phyloP scores from a whole-genome alignment of 768 basidiomycete genomes.

The Postia placenta region DNA sequence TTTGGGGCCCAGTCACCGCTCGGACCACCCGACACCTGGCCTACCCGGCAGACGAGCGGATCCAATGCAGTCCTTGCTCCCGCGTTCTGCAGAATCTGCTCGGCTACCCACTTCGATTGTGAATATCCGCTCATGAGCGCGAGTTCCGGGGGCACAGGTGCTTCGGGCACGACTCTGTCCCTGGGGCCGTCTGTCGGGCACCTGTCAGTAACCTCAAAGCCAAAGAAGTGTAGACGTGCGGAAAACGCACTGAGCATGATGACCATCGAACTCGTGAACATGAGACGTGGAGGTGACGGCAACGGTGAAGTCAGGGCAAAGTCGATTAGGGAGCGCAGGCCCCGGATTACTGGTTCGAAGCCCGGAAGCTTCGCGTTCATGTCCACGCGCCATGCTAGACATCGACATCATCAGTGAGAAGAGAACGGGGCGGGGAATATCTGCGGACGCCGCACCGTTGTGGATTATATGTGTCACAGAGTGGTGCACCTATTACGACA shows the following conservation, averaged over 20 bases:
- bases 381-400: constrained; percentile 29
- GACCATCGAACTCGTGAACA: constrained; percentile 10
- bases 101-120: constrained; percentile 27
- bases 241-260: constrained; percentile 4
- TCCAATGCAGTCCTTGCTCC: constrained; percentile 16
- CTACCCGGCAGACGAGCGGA: constrained; percentile 28
- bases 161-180: constrained; percentile 12
- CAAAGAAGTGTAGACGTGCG: too few species aligned
- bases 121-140: constrained; percentile 22
- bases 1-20: constrained; percentile 28
- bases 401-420: background rate
- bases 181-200: background rate
- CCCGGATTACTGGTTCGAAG: constrained; percentile 25
- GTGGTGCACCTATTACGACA: constrained; percentile 9
- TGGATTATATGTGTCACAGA: constrained; percentile 1
- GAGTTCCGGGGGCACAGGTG: constrained; percentile 7
- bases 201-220: too few species aligned
- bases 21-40: constrained; percentile 23
- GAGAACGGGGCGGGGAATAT: background rate
- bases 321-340: constrained; percentile 28
- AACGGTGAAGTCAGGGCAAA: constrained; percentile 25
- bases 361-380: constrained; percentile 27
- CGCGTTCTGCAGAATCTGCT: constrained; percentile 24
- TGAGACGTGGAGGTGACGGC: constrained; percentile 20
- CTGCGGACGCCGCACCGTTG: constrained; percentile 7